Evolutionary conservation across 2,329 filamentous ascomycete species (phyloP).

Genomic region (Raffaelea albimanens): DNA sequence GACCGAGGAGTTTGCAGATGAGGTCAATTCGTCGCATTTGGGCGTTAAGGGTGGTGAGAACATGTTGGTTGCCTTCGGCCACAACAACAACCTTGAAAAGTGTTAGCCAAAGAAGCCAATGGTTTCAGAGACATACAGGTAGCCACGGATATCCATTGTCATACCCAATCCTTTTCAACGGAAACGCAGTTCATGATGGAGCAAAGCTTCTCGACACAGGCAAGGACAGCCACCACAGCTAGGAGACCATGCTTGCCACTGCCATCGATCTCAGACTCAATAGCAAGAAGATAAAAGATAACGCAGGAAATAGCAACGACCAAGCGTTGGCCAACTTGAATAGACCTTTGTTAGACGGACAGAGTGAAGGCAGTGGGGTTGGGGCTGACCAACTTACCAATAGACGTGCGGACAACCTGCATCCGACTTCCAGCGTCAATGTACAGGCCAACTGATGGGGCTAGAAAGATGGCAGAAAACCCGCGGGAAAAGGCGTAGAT

Average conservation of each 20-base stretch:
- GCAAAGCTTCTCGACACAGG: slow-evolving; percentile 59
- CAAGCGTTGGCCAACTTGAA: slow-evolving; percentile 30
- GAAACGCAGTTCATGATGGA: slow-evolving; percentile 56
- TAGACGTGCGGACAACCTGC: slow-evolving; percentile 38
- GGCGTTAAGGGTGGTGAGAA: slow-evolving; percentile 32
- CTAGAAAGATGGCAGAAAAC: slow-evolving; percentile 45
- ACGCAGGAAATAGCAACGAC: slow-evolving; percentile 37
- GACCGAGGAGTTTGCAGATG: slow-evolving; percentile 45
- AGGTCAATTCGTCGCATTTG: slow-evolving; percentile 48
- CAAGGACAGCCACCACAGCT: slow-evolving; percentile 26
- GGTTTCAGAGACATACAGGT: too few species aligned
- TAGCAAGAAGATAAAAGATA: slow-evolving; percentile 30
- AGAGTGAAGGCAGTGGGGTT: not conserved
- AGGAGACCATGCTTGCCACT: too few species aligned
- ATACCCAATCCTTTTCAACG: slow-evolving; percentile 62
- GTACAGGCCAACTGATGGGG: slow-evolving; percentile 44
- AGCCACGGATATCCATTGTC: too few species aligned
- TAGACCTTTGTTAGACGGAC: too few species aligned
- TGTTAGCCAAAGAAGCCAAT: not conserved
- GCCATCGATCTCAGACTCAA: slow-evolving; percentile 16
- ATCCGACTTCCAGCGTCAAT: slow-evolving; percentile 48
- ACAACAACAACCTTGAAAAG: not conserved
- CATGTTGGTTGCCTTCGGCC: not conserved
- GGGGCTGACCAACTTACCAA: slow-evolving; percentile 16
- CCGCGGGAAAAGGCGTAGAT: slow-evolving; percentile 56